phyloP scores from a whole-genome alignment of 108 stramenopile genomes.

The Discostella pseudostelligera region DNA sequence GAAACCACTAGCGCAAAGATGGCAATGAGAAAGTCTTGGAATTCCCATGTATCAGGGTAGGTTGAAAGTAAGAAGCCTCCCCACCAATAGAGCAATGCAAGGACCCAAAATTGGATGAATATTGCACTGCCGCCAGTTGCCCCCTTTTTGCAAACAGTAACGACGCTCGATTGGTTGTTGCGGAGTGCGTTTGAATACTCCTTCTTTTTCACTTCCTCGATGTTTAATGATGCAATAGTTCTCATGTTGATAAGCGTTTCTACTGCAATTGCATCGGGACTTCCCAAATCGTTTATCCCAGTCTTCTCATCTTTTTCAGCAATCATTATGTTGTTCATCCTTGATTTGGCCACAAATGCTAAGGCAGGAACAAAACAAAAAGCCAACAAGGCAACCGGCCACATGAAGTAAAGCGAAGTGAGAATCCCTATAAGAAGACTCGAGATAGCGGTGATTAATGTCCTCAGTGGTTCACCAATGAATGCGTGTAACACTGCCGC shows the following conservation, averaged over 20 bases:
- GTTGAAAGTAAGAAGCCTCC: constrained; percentile 57
- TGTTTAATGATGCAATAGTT: constrained; percentile 60
- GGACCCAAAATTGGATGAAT: constrained; percentile 58
- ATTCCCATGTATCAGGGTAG: constrained; percentile 38
- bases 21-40: constrained; percentile 58
- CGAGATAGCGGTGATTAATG: constrained; percentile 44
- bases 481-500: constrained; percentile 61
- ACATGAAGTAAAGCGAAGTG: constrained; percentile 65
- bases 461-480: constrained; percentile 63
- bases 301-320: constrained; percentile 37
- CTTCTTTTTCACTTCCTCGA: constrained; percentile 38
- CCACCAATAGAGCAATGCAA: constrained; percentile 66
- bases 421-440: constrained; percentile 60
- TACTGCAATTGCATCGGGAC: constrained; percentile 56
- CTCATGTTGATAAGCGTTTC: constrained; percentile 63
- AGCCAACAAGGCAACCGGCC: constrained; percentile 52
- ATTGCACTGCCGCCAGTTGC: not conserved
- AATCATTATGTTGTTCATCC: constrained; percentile 59
- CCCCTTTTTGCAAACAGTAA: constrained; percentile 42
- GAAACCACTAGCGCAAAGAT: constrained; percentile 67
- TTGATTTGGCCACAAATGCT: constrained; percentile 55
- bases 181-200: constrained; percentile 41
- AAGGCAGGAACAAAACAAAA: constrained; percentile 60
- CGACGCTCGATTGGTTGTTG: constrained; percentile 33
- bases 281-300: constrained; percentile 25